Evolutionary conservation across 2,329 filamentous ascomycete species (phyloP), one percentile per base, ranked within the genome.

Genomic region (Lecanicillium sp.): DNA sequence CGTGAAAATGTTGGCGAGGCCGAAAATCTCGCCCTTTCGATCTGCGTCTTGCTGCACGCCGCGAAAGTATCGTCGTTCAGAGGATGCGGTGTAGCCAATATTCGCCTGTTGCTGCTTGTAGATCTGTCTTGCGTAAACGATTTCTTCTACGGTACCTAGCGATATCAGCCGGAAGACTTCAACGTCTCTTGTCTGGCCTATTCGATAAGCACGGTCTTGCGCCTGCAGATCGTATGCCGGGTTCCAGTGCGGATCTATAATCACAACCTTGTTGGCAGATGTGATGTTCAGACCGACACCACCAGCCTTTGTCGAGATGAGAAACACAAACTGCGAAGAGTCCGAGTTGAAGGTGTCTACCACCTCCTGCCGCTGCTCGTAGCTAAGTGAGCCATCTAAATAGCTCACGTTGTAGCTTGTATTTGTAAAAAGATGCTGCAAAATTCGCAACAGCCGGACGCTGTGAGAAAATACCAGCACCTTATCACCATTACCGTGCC

Each of bases 91-190:
- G 60, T 98, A 96, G 1, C 86, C 92, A 42, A 98, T 96, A 53
- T 95, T 96, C 18, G 92, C 90, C 63, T 96, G 92, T 53, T 98
- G 92, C 55, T 98, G 92, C 59, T 98, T 98, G 71, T 98, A 98
- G 29, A 98, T 92, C 53, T 98, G 92, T 6, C 92, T 76, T 0
- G 90, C 92, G 52, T 98, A 98, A 7, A 96, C 87, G 38, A 95
- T 92, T 59, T 98, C 92, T 55, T 98, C 92, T 13, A 98, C 87
- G 0, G 92, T 96, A 1, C 92, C 92, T 2, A 85, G 80, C 2
- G 85, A 90, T 14, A 98, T 79, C 2, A 98, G 75, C 4, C 92
- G 80, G 57, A 95, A 96, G 1, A 96, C 90, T 55, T 98, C 92
- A 0, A 98, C 92, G 53, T 96, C 87, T 15, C 92, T 75, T 0